phyloP scores from a whole-genome alignment of 1,284 basidiomycete species.

The Leccinum cinnamomeum region DNA sequence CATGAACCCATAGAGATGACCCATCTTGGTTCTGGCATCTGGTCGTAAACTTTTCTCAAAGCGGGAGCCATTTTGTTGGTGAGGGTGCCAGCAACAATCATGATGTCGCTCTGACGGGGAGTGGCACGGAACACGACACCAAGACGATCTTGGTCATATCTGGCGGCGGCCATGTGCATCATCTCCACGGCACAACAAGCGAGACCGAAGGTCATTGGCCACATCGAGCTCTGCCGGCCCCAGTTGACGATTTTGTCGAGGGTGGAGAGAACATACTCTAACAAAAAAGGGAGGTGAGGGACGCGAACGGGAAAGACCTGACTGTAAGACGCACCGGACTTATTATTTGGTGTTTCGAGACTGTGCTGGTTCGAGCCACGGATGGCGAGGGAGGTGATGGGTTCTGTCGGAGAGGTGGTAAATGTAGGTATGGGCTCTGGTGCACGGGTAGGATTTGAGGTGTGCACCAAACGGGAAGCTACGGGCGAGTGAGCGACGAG shows the following conservation, averaged over 20 bases:
- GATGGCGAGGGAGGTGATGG: slow-evolving; percentile 68
- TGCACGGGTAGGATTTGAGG: slow-evolving; percentile 43
- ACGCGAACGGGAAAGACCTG: slow-evolving; percentile 1
- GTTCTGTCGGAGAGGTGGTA: slow-evolving; percentile 48
- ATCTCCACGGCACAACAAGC: slow-evolving; percentile 99
- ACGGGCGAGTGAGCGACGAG: slow-evolving; percentile 3
- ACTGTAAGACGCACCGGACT: slow-evolving; percentile 64
- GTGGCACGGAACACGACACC: slow-evolving; percentile 98
- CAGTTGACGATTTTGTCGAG: slow-evolving; percentile 98
- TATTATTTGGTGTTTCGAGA: slow-evolving; percentile 87
- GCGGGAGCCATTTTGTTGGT: slow-evolving; percentile 99
- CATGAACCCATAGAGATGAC: slow-evolving; percentile 99
- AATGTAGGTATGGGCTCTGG: slow-evolving; percentile 44
- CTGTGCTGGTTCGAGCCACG: slow-evolving; percentile 81
- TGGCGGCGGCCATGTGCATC: slow-evolving; percentile 99
- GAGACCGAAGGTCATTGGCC: slow-evolving; percentile 99
- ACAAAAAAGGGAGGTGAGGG: slow-evolving; percentile 2
- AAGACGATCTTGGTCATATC: slow-evolving; percentile 98
- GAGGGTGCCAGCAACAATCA: slow-evolving; percentile 99
- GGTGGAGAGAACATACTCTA: slow-evolving; percentile 96
- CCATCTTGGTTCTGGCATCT: slow-evolving; percentile 98
- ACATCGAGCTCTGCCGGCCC: slow-evolving; percentile 97
- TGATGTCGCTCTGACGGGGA: slow-evolving; percentile 97
- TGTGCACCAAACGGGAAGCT: slow-evolving; percentile 59
- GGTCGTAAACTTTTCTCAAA: slow-evolving; percentile 92